Evolutionary conservation across 2,329 filamentous ascomycete genomes (phyloP).

Genomic region (Fusarium tricinctum): DNA sequence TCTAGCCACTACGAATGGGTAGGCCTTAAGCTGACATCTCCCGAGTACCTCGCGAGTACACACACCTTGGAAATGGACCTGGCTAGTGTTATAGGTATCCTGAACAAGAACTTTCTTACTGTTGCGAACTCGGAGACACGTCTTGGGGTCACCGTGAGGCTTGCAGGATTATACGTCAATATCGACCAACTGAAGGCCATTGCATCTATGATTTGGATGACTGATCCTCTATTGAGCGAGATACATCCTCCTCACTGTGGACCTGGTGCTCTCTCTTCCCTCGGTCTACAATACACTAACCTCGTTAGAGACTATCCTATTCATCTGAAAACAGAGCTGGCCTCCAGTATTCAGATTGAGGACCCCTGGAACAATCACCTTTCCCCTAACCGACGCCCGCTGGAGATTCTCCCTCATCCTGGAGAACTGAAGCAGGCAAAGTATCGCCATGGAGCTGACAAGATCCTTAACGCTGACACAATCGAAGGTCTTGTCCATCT

Average conservation of each 20-base stretch:
- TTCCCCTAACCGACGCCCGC: constrained; percentile 19
- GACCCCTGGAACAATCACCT: constrained; percentile 42
- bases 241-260: constrained; percentile 39
- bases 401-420: constrained; percentile 29
- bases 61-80: not conserved
- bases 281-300: constrained; percentile 41
- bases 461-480: constrained; percentile 3
- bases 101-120: constrained; percentile 16
- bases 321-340: constrained; percentile 19
- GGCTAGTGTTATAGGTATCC: constrained; percentile 5
- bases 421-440: constrained; percentile 15
- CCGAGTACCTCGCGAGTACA: not conserved
- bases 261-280: constrained; percentile 27
- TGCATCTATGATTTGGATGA: constrained; percentile 31
- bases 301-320: constrained; percentile 10
- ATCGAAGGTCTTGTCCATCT: constrained; percentile 16
- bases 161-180: not conserved
- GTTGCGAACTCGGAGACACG: constrained; percentile 29
- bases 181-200: constrained; percentile 25
- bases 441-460: constrained; percentile 3
- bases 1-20: constrained; percentile 30
- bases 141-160: constrained; percentile 14
- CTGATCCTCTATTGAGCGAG: constrained; percentile 29
- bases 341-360: constrained; percentile 7
- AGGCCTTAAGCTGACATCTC: constrained; percentile 34